These are phyloP conservation scores for Jaapia argillacea DNA, from an alignment of 768 basidiomycete species.

Conservation along the genomic window DNA sequence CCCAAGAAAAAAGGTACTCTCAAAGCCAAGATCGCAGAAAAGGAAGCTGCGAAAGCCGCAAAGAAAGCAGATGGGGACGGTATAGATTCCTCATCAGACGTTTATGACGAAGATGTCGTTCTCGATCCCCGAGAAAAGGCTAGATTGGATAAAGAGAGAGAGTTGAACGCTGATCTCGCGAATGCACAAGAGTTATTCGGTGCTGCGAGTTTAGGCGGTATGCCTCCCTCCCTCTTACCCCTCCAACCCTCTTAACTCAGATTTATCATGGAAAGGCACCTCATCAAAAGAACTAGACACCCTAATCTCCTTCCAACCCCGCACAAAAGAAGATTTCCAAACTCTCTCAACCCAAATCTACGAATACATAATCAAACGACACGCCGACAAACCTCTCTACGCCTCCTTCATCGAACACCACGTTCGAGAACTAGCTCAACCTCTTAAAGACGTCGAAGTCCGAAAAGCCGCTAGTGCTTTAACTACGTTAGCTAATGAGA, in stretches of 20 bases:
- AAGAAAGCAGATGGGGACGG: slow-evolving; percentile 30
- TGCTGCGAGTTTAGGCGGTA: slow-evolving; percentile 54
- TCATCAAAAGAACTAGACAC: slow-evolving; percentile 58
- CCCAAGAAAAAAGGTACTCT: slow-evolving; percentile 89
- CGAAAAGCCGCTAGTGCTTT: slow-evolving; percentile 80
- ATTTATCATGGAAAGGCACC: slow-evolving; percentile 39
- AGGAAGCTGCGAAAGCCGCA: slow-evolving; percentile 67
- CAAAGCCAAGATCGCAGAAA: slow-evolving; percentile 88
- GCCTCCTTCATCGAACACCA: slow-evolving; percentile 78
- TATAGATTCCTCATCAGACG: slow-evolving; percentile 35
- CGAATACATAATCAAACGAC: slow-evolving; percentile 65
- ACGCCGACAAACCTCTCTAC: slow-evolving; percentile 78
- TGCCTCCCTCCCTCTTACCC: slow-evolving; percentile 9
- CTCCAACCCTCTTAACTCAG: neutral
- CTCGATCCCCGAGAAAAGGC: slow-evolving; percentile 76
- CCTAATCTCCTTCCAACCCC: slow-evolving; percentile 69
- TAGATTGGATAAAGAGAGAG: slow-evolving; percentile 64
- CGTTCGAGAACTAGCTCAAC: slow-evolving; percentile 59
- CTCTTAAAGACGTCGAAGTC: slow-evolving; percentile 85
- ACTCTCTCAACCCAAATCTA: slow-evolving; percentile 65
- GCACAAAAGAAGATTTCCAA: slow-evolving; percentile 84
- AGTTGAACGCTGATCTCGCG: slow-evolving; percentile 80
- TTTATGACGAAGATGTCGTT: slow-evolving; percentile 53
- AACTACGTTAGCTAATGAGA: slow-evolving; percentile 88
- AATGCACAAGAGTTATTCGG: slow-evolving; percentile 81